Evolutionary conservation across 2,329 filamentous ascomycete species (phyloP), one percentile per base, ranked within the genome.

Genomic region (Sarocladium oryzae): DNA sequence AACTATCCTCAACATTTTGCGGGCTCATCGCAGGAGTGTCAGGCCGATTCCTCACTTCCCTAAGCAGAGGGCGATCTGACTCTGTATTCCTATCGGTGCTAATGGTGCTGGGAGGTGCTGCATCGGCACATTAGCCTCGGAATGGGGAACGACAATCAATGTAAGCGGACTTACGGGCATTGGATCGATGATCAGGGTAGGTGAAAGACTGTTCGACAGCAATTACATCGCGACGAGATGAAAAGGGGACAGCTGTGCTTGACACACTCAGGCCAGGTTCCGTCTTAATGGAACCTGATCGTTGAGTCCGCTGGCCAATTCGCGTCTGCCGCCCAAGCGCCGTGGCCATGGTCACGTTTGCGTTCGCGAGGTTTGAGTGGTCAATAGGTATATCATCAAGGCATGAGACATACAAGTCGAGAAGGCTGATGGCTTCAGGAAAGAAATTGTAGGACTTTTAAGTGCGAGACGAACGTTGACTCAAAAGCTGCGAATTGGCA

Each of bases 111-210:
- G 50, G 49, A 18, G n/a, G 10, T 30, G 10, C 5, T 45, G 8
- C 20, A 16, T 54, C 10, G 18, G 18, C 15, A 18, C 13, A 15
- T 51, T 16, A 32, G 24, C 33, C 7, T 21, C 5, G 6, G 10
- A 13, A 10, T 40, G 10, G 8, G 36, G 7, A 41, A 4, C 13
- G 16, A n/a, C 28, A 45, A 28, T n/a, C 8, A 8, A 8, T 45
- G 40, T 13, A 38, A 28, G 20, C 35, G 16, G 16, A 68, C 69
- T 63, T 54, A 70, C 69, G 69, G 28, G 69, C 69, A 60, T 71
- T 63, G 24, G 69, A 71, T 52, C 69, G 60, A 16, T 59, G 60
- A 20, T 62, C 56, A 4, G 57, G 61, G 49, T 58, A 56, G 15
- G 49, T 41, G 18, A 63, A 58, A 3, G 61, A 58, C 33, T 56